Conservation (phyloP, 805 yeast genomes). For the Pichia kluyveri region DNA sequence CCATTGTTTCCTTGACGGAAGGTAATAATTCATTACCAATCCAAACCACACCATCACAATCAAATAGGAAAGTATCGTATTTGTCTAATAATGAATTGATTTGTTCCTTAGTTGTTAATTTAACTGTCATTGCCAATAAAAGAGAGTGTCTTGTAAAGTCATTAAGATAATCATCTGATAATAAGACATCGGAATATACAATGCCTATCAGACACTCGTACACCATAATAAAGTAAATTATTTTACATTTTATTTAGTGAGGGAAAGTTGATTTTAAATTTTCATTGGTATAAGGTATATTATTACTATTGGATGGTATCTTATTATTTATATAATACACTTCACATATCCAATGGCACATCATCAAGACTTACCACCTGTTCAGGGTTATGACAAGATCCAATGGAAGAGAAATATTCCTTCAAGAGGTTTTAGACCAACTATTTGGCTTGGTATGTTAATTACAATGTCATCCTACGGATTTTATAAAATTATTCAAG, state of each 20-base stretch:
- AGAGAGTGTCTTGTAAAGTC: too few relatives aligned
- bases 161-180: too few relatives aligned
- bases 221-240: too few relatives aligned
- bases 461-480: slow-evolving; percentile 63
- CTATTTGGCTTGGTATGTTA: slow-evolving; percentile 57
- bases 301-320: too few relatives aligned
- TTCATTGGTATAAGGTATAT: too few relatives aligned
- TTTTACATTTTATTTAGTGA: not conserved
- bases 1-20: slow-evolving; percentile 64
- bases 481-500: slow-evolving; percentile 54
- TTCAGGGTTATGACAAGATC: slow-evolving; percentile 75
- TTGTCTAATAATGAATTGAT: slow-evolving; percentile 47
- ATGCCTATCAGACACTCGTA: not conserved
- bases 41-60: slow-evolving; percentile 98
- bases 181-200: not conserved
- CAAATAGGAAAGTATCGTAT: slow-evolving; percentile 85
- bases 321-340: too few relatives aligned
- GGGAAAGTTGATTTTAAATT: too few relatives aligned
- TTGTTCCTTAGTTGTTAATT: slow-evolving; percentile 37
- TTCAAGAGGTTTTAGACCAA: slow-evolving; percentile 75
- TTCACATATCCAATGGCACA: slow-evolving; percentile 16
- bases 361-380: slow-evolving; percentile 77
- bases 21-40: slow-evolving; percentile 78
- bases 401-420: slow-evolving; percentile 89
- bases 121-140: slow-evolving; percentile 31